Conservation (phyloP, 176 grass and related monocot species). For the Canna indica region DNA sequence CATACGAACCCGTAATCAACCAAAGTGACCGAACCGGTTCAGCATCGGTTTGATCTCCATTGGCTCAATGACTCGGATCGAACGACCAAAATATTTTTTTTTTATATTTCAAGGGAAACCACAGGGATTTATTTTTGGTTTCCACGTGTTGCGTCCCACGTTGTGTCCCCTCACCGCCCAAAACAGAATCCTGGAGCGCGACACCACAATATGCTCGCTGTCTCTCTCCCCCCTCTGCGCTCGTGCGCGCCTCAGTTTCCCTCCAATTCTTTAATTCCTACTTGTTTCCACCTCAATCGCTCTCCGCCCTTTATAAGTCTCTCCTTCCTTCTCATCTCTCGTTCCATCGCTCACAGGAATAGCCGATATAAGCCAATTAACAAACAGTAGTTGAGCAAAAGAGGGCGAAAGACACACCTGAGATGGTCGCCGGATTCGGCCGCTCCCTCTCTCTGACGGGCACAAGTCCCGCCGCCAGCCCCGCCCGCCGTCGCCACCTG, state of each 20-base stretch:
- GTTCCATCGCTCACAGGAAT: background rate
- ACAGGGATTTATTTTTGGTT: background rate
- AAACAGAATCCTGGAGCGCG: too few species aligned
- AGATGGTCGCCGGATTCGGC: slow-evolving; percentile 48
- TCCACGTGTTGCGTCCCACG: background rate
- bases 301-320: background rate
- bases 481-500: slow-evolving; percentile 20
- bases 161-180: background rate
- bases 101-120: background rate
- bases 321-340: background rate
- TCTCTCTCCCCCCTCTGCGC: background rate
- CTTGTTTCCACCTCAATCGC: background rate
- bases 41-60: too few species aligned
- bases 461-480: slow-evolving; percentile 18
- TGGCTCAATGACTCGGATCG: background rate
- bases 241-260: background rate
- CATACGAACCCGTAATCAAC: too few species aligned
- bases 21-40: too few species aligned
- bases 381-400: background rate
- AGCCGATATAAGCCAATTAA: background rate
- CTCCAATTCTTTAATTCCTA: background rate
- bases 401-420: background rate
- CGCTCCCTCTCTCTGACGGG: slow-evolving; percentile 56
- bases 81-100: too few species aligned
- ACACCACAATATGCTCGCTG: background rate